Evolutionary conservation across 1,139 yeast genomes (phyloP), one percentile per base, ranked within the genome.

Genomic region (Yamadazyma kanchanaburiensis): DNA sequence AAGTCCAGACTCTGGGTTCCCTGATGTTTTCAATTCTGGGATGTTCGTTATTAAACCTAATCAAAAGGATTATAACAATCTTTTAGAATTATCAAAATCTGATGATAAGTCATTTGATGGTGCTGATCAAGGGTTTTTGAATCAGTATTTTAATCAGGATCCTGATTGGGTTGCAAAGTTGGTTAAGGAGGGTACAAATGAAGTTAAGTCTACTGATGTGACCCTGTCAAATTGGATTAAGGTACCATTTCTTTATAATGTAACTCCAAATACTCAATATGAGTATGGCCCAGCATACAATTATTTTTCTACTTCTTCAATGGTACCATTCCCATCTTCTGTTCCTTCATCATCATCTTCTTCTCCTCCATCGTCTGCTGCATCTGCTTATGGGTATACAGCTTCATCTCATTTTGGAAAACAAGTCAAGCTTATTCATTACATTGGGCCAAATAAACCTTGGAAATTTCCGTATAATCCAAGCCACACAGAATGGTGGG

Each of bases 1-100:
- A 0, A 70, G 86, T n/a, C 94, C 96, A 0, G 97, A 91, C 58
- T 70, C 81, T 16, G 96, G 97, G 12, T 91, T 96, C 80, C 97
- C 97, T 1, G 97, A 91, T 56, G 73, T 86, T 46, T 91, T 91
- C 68, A 91, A 91, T 58, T 80, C 94, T 15, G 97, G 97, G 6
- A 78, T 91, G 23, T 70, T 91, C 53, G 67, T 80, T 6, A 59
- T 85, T 25, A 69, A 68, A 24, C 96, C 96, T 2, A 67, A 71
- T 44, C 27, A 45, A 5, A 42, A 48, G 1, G 74, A 69, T 25
- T 81, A 65, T 46, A 41, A 57, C 3, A 61, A 64, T 11, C 60
- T 87, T 38, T 35, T 58, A 33, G 39, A 56, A 20, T 58, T 68
- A 33, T 28, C 39, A 24, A 32, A 46, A 30, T 36, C 53, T 6